Conservation (phyloP, 2,329 filamentous ascomycete species). For the Colletotrichum falcatum region DNA sequence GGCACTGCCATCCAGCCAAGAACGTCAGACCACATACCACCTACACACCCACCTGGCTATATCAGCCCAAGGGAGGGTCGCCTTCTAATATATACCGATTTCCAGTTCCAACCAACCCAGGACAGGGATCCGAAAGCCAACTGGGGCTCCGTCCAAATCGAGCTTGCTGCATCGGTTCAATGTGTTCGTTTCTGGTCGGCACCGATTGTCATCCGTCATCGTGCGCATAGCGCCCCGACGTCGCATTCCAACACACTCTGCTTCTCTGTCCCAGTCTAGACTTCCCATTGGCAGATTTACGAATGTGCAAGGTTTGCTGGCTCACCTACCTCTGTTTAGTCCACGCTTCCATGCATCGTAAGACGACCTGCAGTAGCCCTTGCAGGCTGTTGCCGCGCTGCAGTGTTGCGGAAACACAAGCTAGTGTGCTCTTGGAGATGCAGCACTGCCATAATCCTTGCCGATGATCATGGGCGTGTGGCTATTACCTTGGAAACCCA, state of each 20-base stretch:
- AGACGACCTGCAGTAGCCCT: constrained; percentile 37
- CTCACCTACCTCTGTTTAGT: neutral
- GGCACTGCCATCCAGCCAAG: neutral
- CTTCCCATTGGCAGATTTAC: constrained; percentile 20
- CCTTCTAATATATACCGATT: constrained; percentile 2
- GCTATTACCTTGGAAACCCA: constrained; percentile 1
- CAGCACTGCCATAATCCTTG: constrained; percentile 27
- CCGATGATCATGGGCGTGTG: constrained; percentile 34
- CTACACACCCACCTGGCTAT: neutral
- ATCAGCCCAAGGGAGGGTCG: neutral
- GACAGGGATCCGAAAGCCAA: constrained; percentile 1
- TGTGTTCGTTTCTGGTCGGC: constrained; percentile 2
- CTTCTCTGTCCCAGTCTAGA: too few species aligned
- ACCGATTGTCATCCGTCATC: constrained; percentile 10
- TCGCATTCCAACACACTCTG: neutral
- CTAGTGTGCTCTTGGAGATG: constrained; percentile 18
- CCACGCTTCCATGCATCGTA: neutral
- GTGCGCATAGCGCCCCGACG: constrained; percentile 8
- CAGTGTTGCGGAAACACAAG: constrained; percentile 24
- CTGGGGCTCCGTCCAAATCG: constrained; percentile 1
- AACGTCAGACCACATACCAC: neutral
- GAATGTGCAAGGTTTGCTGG: constrained; percentile 3
- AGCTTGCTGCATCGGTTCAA: constrained; percentile 32
- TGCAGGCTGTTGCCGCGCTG: constrained; percentile 19
- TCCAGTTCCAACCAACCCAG: neutral